Percentiles rank a stretch among this genome's conserved stretches.
Evolutionary conservation across 1,139 yeast species (phyloP).

Genomic region (Blastobotrys arbuscula): DNA sequence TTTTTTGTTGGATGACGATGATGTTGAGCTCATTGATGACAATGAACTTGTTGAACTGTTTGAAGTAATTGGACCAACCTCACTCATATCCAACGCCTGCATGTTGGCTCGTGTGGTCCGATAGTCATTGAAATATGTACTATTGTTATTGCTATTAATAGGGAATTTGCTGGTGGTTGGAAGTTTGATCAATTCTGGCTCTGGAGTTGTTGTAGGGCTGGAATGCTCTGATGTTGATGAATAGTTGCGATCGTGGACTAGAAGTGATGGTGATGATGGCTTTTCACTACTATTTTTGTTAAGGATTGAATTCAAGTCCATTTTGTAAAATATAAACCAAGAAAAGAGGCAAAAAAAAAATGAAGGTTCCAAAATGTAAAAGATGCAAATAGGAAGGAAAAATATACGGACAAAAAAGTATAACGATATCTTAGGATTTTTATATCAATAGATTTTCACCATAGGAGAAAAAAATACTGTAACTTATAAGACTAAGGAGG

Average conservation of each 20-base stretch:
- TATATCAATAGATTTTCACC: too few species aligned
- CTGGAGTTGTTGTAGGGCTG: not conserved
- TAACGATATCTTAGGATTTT: too few species aligned
- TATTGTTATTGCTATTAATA: not conserved
- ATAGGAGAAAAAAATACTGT: too few species aligned
- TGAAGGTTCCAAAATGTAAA: not conserved
- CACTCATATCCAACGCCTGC: conserved; percentile 1
- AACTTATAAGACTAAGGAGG: too few species aligned
- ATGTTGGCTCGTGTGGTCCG: not conserved
- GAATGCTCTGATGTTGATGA: not conserved
- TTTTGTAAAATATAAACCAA: not conserved
- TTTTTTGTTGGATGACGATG: not conserved
- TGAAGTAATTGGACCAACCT: not conserved
- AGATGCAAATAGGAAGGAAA: too few species aligned
- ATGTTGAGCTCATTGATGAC: not conserved
- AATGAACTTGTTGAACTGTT: not conserved
- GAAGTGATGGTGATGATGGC: not conserved
- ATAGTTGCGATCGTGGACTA: not conserved
- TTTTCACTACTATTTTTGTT: not conserved
- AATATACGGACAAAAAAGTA: too few species aligned
- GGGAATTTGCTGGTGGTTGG: not conserved
- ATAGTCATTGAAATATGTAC: not conserved
- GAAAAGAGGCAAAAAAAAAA: not conserved
- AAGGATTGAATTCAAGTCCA: conserved; percentile 2
- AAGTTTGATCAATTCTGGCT: not conserved